Evolutionary conservation across 352 stramenopile genomes (phyloP), one percentile per base, ranked within the genome.

Genomic region (Hyphochytrium catenoides): DNA sequence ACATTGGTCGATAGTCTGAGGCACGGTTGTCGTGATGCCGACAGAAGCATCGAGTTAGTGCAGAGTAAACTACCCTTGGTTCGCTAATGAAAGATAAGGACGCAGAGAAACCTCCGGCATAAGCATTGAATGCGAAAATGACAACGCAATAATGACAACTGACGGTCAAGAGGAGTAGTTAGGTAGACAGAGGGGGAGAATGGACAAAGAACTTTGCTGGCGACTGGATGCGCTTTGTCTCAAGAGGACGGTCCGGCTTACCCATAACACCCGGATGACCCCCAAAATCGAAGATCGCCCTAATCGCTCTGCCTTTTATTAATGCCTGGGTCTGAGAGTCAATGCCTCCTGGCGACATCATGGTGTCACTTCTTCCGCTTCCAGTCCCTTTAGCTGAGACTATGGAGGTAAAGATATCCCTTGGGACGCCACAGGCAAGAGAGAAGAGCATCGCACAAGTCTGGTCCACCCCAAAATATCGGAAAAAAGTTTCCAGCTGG

Each of bases 381-480:
- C 8, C 3, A 22, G 41, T 36, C 16, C 14, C 21, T 20, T 39
- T 42, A 25, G 15, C 15, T 42, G n/a, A 4, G 20, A 15, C 27
- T 42, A 12, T 19, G 14, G 14, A 17, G 5, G 18, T 5, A 6
- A 81, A 51, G 15, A 64, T 55, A 30, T 89, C 74, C 25, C 56
- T 77, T 11, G 62, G 63, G 4, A 86, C 56, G 15, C 73, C 74
- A 41, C 71, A 86, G 3, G 74, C 74, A 20, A 91, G 46, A 0
- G 54, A 68, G 24, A 91, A 66, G 30, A 86, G 66, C 74, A 91
- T 89, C 27, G 63, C 73, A 31, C 67, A 68, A 24, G 82, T 63
- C 48, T 87, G 68, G 22, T 75, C 58, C 31, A 74, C 55, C 24
- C 73, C 68, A 35, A 84, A 88, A 35, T 56, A 76, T 8, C 67